Evolutionary conservation across 306 rosid species (phyloP), one percentile per base, ranked within the genome.

Genomic region (Astragalus membranaceus): DNA sequence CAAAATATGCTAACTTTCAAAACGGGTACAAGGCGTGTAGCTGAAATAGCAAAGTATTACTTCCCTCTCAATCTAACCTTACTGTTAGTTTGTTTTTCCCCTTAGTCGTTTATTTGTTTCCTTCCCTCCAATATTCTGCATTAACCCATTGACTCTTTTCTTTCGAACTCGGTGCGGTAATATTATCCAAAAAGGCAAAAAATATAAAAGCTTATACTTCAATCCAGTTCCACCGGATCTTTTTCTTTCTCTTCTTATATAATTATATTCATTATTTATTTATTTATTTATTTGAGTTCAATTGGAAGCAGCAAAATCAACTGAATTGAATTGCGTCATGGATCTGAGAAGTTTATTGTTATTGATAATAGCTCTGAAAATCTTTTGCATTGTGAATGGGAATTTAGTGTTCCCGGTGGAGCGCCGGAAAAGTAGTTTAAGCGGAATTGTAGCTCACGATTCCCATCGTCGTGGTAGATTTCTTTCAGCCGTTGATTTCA

Each of bases 401-500:
- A 86, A 85, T 81, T 59, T 86, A 50, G 95, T 89, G 32, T 89
- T 95, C 64, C 76, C 79, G 1, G 95, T 89, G 61, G 70, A 82
- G 32, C 95, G 91, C 15, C 81, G 70, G 8, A 69, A 70, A 50
- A 68, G 73, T 60, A 82, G 73, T 16, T 74, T 91, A 74, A 76
- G 75, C 47, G 86, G 78, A 13, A 82, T 86, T 30, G 88, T 57
- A 81, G 84, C 75, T 53, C 99, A 88, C 39, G 99, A 95, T 63
- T 65, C 23, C 11, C 89, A 65, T 8, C 95, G 99, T 9, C 88
- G 84, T 7, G 85, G 88, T 57, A 85, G 99, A 74, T 7, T 89
- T 87, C 97, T 95, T 50, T 85, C 84, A 12, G 78, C 87, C 6
- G 77, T 91, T 1, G 97, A 95, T 87, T 69, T 95, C 69, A 49